phyloP scores from a whole-genome alignment of 345 rosid species.

The Noccaea bulbosa region DNA sequence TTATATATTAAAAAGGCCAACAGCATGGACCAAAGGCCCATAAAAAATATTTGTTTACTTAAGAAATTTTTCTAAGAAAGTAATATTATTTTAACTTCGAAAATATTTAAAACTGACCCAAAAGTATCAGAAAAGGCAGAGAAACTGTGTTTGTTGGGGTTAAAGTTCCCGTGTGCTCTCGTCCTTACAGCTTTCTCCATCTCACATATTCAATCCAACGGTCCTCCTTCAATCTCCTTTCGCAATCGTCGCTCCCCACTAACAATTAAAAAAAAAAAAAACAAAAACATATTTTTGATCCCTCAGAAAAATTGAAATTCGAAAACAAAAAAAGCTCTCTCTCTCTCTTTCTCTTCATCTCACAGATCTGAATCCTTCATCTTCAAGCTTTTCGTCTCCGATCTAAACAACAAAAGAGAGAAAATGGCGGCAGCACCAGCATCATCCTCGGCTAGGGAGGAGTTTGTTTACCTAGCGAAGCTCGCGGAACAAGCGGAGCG shows the following conservation, averaged over 20 bases:
- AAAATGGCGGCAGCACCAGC: slow-evolving; percentile 50
- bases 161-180: slow-evolving; percentile 31
- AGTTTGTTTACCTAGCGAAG: slow-evolving; percentile 85
- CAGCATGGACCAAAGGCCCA: too few relatives aligned
- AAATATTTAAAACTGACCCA: background rate
- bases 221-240: slow-evolving; percentile 26
- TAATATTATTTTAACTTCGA: too few relatives aligned
- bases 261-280: background rate
- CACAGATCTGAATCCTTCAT: slow-evolving; percentile 40
- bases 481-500: slow-evolving; percentile 95
- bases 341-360: background rate
- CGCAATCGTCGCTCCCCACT: slow-evolving; percentile 38
- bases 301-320: background rate
- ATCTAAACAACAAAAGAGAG: slow-evolving; percentile 16
- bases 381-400: slow-evolving; percentile 25
- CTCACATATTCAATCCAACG: slow-evolving; percentile 31
- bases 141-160: background rate
- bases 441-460: slow-evolving; percentile 64
- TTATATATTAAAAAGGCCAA: too few relatives aligned
- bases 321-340: slow-evolving; percentile 4
- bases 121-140: background rate
- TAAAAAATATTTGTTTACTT: too few relatives aligned
- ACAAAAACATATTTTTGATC: background rate
- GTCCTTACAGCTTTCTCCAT: background rate
- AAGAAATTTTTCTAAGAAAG: too few relatives aligned